Evolutionary conservation across 2,329 filamentous ascomycete genomes (phyloP).

Genomic region (Fusarium oligoseptatum): DNA sequence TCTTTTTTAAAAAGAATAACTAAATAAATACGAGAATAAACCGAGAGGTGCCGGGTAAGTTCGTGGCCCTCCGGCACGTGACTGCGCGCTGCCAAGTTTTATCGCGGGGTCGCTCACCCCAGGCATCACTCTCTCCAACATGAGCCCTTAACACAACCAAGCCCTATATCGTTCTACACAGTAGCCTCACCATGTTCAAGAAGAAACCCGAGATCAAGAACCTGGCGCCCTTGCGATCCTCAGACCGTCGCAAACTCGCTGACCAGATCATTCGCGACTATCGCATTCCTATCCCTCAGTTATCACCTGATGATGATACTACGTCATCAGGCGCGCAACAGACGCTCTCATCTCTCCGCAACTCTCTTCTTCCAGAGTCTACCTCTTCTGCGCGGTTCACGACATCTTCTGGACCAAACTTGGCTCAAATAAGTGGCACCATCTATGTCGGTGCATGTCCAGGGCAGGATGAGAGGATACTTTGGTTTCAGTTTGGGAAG

Average conservation of each 20-base stretch:
- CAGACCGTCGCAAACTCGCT: slow-evolving; percentile 40
- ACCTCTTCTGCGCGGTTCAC: slow-evolving; percentile 41
- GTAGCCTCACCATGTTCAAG: slow-evolving; percentile 34
- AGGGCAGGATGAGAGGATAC: slow-evolving; percentile 38
- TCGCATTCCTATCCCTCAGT: slow-evolving; percentile 30
- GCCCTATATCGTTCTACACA: background rate
- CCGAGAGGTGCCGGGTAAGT: background rate
- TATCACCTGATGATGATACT: slow-evolving; percentile 21
- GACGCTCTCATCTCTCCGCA: slow-evolving; percentile 30
- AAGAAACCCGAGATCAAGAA: slow-evolving; percentile 43
- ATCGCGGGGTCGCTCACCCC: background rate
- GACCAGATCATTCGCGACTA: slow-evolving; percentile 44
- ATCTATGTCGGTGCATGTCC: slow-evolving; percentile 38
- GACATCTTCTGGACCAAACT: slow-evolving; percentile 30
- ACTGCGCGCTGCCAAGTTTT: background rate
- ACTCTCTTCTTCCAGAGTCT: slow-evolving; percentile 39
- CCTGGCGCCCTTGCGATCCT: slow-evolving; percentile 39
- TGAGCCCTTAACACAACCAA: background rate
- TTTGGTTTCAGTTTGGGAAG: slow-evolving; percentile 43
- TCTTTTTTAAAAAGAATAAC: too few species aligned
- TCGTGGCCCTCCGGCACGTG: background rate
- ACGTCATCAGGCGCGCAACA: slow-evolving; percentile 29
- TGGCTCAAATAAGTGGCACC: slow-evolving; percentile 19
- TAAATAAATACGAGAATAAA: too few species aligned
- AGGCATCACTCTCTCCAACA: background rate